Conservation (phyloP, 1,139 yeast species). For the Suhomyces anneliseae region DNA sequence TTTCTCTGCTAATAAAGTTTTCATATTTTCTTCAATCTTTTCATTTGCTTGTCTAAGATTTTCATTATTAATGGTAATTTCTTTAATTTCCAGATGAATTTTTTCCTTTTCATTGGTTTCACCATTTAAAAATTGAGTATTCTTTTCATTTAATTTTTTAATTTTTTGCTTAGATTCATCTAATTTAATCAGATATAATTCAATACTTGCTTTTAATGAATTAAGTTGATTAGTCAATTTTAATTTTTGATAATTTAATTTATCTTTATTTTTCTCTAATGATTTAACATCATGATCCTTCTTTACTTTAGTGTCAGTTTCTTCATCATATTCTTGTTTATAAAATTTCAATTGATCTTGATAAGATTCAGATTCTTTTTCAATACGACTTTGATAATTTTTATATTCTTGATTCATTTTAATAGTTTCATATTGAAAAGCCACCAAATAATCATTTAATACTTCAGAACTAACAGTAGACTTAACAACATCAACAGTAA, state of each 20-base stretch:
- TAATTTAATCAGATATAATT: slow-evolving; percentile 21
- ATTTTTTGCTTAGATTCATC: slow-evolving; percentile 25
- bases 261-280: slow-evolving; percentile 35
- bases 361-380: slow-evolving; percentile 26
- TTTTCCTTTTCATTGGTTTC: slow-evolving; percentile 26
- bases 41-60: slow-evolving; percentile 22
- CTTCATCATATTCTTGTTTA: slow-evolving; percentile 33
- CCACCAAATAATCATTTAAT: slow-evolving; percentile 25
- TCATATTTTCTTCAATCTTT: slow-evolving; percentile 26
- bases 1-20: slow-evolving; percentile 25
- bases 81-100: slow-evolving; percentile 17
- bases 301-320: slow-evolving; percentile 30
- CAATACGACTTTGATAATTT: slow-evolving; percentile 19
- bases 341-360: slow-evolving; percentile 20
- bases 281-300: slow-evolving; percentile 36
- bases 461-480: slow-evolving; percentile 12
- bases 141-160: slow-evolving; percentile 28
- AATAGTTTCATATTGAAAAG: slow-evolving; percentile 32
- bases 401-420: slow-evolving; percentile 28
- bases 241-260: slow-evolving; percentile 31
- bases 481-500: slow-evolving; percentile 12
- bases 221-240: slow-evolving; percentile 32
- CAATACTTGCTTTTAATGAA: slow-evolving; percentile 21
- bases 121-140: slow-evolving; percentile 19
- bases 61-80: slow-evolving; percentile 14